Conservation (phyloP, 345 rosid species). For the Euphorbia peplus region DNA sequence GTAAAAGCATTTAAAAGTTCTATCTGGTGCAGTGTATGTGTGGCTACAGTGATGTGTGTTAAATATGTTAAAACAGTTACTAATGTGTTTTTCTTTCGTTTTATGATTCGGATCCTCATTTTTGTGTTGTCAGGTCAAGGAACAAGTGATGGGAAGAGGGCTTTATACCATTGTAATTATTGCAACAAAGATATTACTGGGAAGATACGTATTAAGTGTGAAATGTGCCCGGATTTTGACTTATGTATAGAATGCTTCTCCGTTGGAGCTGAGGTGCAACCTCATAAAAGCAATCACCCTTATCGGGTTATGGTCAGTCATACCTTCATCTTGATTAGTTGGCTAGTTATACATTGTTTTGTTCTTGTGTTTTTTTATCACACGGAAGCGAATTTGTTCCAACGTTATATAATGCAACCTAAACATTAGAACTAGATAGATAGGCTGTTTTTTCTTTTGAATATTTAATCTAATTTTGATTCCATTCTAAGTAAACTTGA, state of each 20-base stretch:
- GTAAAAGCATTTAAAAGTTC: not conserved
- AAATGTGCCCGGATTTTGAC: slow-evolving; percentile 91
- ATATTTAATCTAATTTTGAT: not conserved
- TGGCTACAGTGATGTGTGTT: not conserved
- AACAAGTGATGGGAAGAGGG: slow-evolving; percentile 70
- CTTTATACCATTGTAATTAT: slow-evolving; percentile 90
- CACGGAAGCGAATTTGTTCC: not conserved
- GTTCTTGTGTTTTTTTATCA: not conserved
- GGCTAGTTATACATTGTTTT: not conserved
- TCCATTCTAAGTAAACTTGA: too few species aligned
- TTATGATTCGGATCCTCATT: not conserved
- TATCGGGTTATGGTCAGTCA: slow-evolving; percentile 93
- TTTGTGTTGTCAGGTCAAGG: slow-evolving; percentile 60
- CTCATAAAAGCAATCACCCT: slow-evolving; percentile 80
- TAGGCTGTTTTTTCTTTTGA: not conserved
- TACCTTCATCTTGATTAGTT: slow-evolving; percentile 14
- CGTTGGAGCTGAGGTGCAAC: slow-evolving; percentile 88
- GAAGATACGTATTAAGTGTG: slow-evolving; percentile 89
- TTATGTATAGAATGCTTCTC: slow-evolving; percentile 93
- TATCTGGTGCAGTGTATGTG: not conserved
- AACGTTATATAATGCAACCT: not conserved
- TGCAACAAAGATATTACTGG: slow-evolving; percentile 96
- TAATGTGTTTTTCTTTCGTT: not conserved
- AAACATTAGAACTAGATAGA: not conserved
- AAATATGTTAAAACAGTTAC: not conserved